phyloP scores from a whole-genome alignment of 169 alveolate genomes.

The Eimeria maxima region DNA sequence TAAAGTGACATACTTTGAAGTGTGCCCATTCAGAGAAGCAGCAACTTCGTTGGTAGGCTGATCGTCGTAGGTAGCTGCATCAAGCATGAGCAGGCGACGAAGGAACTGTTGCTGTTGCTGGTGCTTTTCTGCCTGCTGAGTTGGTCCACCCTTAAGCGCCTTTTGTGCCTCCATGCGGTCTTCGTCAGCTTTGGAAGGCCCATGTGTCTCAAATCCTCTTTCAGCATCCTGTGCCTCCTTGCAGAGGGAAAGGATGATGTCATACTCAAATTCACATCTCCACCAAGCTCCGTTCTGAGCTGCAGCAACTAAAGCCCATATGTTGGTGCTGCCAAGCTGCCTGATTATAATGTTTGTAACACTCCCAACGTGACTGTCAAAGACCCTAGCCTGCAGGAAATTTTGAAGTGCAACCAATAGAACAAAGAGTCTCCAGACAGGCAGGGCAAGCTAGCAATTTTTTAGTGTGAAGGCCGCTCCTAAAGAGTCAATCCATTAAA shows the following conservation, averaged over 20 bases:
- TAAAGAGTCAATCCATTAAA: background rate
- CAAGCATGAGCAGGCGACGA: slow-evolving; percentile 71
- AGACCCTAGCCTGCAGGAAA: slow-evolving; percentile 39
- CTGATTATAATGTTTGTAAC: slow-evolving; percentile 28
- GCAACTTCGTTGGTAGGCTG: background rate
- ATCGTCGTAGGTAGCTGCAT: slow-evolving; percentile 7
- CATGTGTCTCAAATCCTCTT: background rate
- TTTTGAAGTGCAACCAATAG: background rate
- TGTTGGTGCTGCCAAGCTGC: background rate
- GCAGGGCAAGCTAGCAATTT: background rate
- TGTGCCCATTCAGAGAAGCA: background rate
- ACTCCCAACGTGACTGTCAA: slow-evolving; percentile 38
- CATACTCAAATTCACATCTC: slow-evolving; percentile 67
- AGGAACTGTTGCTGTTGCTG: slow-evolving; percentile 69
- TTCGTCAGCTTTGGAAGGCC: background rate
- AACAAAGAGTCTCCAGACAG: background rate
- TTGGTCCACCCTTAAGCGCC: background rate
- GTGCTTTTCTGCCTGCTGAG: slow-evolving; percentile 28
- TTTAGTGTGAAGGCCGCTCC: background rate
- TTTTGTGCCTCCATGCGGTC: slow-evolving; percentile 41
- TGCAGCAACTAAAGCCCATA: slow-evolving; percentile 66
- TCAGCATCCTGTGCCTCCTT: background rate
- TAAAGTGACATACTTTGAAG: slow-evolving; percentile 25
- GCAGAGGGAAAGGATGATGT: background rate
- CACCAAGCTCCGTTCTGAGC: slow-evolving; percentile 70